Evolutionary conservation across 345 rosid species (phyloP).

Genomic region (Brassica incana): DNA sequence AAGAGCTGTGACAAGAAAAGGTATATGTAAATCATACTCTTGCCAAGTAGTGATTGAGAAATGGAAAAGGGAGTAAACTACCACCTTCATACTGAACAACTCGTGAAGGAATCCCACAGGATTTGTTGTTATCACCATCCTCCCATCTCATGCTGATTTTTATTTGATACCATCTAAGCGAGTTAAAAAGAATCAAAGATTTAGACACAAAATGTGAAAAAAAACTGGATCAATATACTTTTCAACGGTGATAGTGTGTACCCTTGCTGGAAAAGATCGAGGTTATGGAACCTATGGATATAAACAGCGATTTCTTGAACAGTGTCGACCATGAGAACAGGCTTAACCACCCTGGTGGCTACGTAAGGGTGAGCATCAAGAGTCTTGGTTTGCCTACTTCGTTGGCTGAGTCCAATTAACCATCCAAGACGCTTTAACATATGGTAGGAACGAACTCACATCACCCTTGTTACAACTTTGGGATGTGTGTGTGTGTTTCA

Average conservation of each 20-base stretch:
- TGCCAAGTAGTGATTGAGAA: not conserved
- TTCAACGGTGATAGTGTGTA: too few relatives aligned
- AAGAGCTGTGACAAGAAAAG: conserved; percentile 78
- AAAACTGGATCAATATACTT: too few relatives aligned
- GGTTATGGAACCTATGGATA: conserved; percentile 46
- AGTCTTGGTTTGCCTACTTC: conserved; percentile 46
- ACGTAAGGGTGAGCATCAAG: conserved; percentile 53
- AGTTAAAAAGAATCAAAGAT: not conserved
- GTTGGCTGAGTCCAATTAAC: conserved; percentile 58
- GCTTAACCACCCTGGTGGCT: conserved; percentile 49
- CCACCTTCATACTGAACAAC: conserved; percentile 86
- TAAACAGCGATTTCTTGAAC: conserved; percentile 85
- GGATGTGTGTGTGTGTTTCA: conserved; percentile 3
- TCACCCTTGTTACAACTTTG: conserved; percentile 32
- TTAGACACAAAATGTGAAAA: too few relatives aligned
- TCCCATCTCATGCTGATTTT: conserved; percentile 88
- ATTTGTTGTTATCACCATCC: conserved; percentile 45
- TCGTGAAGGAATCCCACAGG: conserved; percentile 70
- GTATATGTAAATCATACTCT: not conserved
- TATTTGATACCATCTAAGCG: conserved; percentile 84
- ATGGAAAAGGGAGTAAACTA: conserved; percentile 6
- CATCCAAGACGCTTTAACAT: conserved; percentile 57
- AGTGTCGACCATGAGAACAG: conserved; percentile 65
- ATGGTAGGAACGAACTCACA: conserved; percentile 42
- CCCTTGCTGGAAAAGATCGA: conserved; percentile 84